Evolutionary conservation across 257 asterid genomes (phyloP).

Genomic region (Knoxia roxburghii): DNA sequence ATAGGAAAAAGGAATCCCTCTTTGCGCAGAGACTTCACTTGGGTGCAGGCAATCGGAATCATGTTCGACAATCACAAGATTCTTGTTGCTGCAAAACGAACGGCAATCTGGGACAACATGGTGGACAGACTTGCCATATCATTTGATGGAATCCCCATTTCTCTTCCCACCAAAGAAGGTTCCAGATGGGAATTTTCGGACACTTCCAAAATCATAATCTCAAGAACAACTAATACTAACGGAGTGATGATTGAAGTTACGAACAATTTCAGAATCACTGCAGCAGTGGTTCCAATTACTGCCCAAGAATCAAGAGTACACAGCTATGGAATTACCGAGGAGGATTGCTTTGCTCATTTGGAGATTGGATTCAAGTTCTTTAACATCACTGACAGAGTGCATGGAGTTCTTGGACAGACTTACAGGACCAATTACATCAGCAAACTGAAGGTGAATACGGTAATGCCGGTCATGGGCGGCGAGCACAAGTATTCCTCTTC

Average conservation of each 20-base stretch:
- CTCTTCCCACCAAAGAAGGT: slow-evolving; percentile 26
- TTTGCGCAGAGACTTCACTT: slow-evolving; percentile 55
- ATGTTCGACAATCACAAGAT: slow-evolving; percentile 37
- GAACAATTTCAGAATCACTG: slow-evolving; percentile 36
- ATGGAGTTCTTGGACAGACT: slow-evolving; percentile 66
- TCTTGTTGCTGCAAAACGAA: slow-evolving; percentile 38
- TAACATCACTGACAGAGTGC: slow-evolving; percentile 24
- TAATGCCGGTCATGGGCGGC: slow-evolving; percentile 67
- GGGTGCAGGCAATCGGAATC: slow-evolving; percentile 60
- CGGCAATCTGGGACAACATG: slow-evolving; percentile 41
- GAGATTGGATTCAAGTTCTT: slow-evolving; percentile 55
- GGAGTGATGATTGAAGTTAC: slow-evolving; percentile 29
- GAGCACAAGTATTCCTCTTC: slow-evolving; percentile 35
- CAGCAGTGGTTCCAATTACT: slow-evolving; percentile 48
- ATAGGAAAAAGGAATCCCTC: slow-evolving; percentile 40
- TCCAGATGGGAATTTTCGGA: slow-evolving; percentile 33
- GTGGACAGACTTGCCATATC: slow-evolving; percentile 40
- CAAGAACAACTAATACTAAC: slow-evolving; percentile 34
- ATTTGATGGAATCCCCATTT: slow-evolving; percentile 36
- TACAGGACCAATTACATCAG: slow-evolving; percentile 52
- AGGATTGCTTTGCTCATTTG: slow-evolving; percentile 61
- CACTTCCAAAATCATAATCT: slow-evolving; percentile 15
- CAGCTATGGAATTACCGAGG: slow-evolving; percentile 34
- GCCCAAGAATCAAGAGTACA: slow-evolving; percentile 39
- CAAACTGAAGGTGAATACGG: slow-evolving; percentile 36